phyloP scores from a whole-genome alignment of 768 basidiomycete genomes.

The Amanita thiersii region DNA sequence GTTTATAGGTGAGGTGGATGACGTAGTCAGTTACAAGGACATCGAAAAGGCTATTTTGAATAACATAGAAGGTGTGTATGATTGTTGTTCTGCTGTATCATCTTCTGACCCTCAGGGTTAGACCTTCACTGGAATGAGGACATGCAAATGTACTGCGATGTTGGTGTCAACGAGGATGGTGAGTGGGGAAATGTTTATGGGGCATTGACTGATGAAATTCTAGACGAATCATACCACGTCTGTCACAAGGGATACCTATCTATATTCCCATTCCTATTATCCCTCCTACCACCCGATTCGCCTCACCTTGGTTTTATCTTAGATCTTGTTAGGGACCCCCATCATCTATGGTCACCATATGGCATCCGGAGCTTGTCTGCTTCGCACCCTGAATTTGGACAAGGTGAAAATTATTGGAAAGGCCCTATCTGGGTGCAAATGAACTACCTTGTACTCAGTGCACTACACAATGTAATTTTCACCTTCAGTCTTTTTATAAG shows the following conservation, averaged over 20 bases:
- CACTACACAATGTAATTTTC: conserved; percentile 59
- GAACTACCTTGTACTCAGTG: conserved; percentile 84
- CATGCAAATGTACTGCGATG: conserved; percentile 89
- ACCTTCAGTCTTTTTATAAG: conserved; percentile 8
- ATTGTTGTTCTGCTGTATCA: neutral
- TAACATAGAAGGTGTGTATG: conserved; percentile 71
- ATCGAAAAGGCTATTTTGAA: conserved; percentile 75
- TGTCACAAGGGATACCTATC: conserved; percentile 93
- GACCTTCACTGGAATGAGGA: conserved; percentile 94
- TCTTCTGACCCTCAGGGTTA: conserved; percentile 18
- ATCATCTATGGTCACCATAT: conserved; percentile 87
- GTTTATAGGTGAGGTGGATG: conserved; percentile 82
- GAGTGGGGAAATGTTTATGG: conserved; percentile 11
- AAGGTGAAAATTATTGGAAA: conserved; percentile 96
- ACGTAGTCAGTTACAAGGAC: conserved; percentile 64
- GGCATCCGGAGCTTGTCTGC: conserved; percentile 84
- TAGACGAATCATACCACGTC: conserved; percentile 87
- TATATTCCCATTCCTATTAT: conserved; percentile 86
- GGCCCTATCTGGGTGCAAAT: conserved; percentile 97
- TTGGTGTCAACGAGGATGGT: conserved; percentile 81
- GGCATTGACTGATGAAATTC: neutral
- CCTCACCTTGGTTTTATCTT: conserved; percentile 77
- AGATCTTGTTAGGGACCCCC: conserved; percentile 69
- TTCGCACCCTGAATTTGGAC: conserved; percentile 85
- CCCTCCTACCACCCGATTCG: conserved; percentile 68